Base-by-base conservation (phyloP, 331 rosid genomes). In the Malus hybrid region DNA sequence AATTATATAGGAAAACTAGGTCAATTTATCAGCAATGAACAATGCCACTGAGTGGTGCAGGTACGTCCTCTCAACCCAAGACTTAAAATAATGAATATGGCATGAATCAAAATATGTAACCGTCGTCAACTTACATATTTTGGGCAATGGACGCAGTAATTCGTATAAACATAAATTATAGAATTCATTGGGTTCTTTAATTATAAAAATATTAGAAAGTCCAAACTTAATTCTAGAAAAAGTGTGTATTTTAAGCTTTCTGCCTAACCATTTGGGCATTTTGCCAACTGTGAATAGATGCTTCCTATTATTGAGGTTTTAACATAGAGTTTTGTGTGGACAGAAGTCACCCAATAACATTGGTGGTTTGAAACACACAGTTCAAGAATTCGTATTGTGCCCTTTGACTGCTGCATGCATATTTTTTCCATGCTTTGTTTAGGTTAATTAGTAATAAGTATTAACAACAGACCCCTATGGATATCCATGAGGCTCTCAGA, bases 331-430 rank as follows among this genome's bases (percentile, higher is more conserved):
- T 44, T 44, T 44, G 50, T 44, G 50, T 44, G 29, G 79, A 36
- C 67, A 60, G 76, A 64, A 73, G 59, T 8, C 56, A 65, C 48
- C 69, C 69, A 33, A 33, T 65, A 56, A 75, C 46, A 66, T 54
- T 79, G 72, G 59, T 61, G 36, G 20, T 57, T 19, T 31, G 59
- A 80, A 75, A 77, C 83, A 79, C 86, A 42, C 68, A 4, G 29
- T 79, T 83, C 82, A 75, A 84, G 83, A 81, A 73, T 80, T 52
- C 67, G 39, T 72, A 67, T 76, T 65, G 62, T 59, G 52, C 8
- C 62, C 11, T 11, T 55, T 67, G 15, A 73, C 75, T 73, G 69
- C 61, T 31, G 76, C 54, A 13, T 48, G 34, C 67, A 34, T 54
- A 13, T 29, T 36, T 31, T 31, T 54, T 76, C 56, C 39, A 59